These are phyloP conservation scores for Trametes hirsuta DNA, from an alignment of 1,284 basidiomycete genomes.

Conservation along the genomic window DNA sequence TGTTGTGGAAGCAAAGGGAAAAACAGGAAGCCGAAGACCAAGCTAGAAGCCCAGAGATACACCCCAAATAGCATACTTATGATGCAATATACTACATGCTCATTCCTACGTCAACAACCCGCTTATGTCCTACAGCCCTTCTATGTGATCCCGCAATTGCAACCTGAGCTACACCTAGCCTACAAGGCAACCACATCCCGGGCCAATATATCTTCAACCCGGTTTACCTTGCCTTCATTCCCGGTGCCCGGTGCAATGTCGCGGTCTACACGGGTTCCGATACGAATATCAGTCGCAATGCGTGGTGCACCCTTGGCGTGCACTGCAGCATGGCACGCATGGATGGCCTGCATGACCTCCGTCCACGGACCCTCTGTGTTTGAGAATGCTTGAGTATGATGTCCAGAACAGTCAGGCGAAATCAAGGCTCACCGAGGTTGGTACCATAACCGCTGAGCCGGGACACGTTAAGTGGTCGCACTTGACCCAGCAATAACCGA, in stretches of 20 bases:
- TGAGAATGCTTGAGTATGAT: not conserved
- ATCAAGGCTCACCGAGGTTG: constrained; percentile 66
- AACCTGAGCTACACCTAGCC: not conserved
- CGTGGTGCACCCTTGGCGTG: constrained; percentile 77
- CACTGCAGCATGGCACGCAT: constrained; percentile 88
- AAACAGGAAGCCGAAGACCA: constrained; percentile 40
- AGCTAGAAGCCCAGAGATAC: constrained; percentile 47
- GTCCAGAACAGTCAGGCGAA: not conserved
- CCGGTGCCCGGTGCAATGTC: constrained; percentile 65
- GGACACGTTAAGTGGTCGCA: not conserved
- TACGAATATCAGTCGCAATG: constrained; percentile 87
- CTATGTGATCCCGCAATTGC: not conserved
- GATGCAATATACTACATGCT: not conserved
- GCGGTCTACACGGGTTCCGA: constrained; percentile 85
- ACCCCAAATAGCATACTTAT: not conserved
- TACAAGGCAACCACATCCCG: constrained; percentile 33
- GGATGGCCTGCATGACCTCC: constrained; percentile 77
- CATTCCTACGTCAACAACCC: not conserved
- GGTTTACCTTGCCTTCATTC: constrained; percentile 76
- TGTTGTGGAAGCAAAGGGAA: constrained; percentile 40
- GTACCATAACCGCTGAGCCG: constrained; percentile 82
- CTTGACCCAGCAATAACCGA: not conserved
- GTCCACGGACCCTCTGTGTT: constrained; percentile 81
- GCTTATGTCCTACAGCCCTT: not conserved
- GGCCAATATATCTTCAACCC: constrained; percentile 77